Evolutionary conservation across 2,329 filamentous ascomycete species (phyloP), one percentile per base, ranked within the genome.

Genomic region (Alternaria triticimaculans): DNA sequence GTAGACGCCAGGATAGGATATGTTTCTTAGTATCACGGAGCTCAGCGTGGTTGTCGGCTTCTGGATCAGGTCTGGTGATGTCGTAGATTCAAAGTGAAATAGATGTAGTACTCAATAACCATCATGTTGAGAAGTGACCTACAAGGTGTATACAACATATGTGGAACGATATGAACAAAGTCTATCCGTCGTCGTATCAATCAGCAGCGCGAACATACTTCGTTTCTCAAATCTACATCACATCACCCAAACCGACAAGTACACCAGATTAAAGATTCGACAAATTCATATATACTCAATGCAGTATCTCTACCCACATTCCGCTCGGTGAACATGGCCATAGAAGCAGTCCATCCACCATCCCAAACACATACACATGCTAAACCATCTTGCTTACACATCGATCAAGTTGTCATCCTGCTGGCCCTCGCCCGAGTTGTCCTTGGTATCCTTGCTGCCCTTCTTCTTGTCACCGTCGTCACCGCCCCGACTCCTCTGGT

Each of bases 401-500:
- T 81, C 79, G 28, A 81, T 80, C 66, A 81, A 60, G 60, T 80
- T 80, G 69, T 79, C 78, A 37, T 72, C 71, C 69, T 80, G 71
- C 60, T 74, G 69, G 23, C 66, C 72, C 56, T 79, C 76, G 20
- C 68, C 75, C 46, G 75, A 76, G 68, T 82, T 82, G 68, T 85
- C 83, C 70, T 73, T 77, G 43, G 81, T 84, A 68, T 83, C 82
- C 64, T 74, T 74, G 49, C 51, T 72, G 18, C 67, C 77, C 76
- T 76, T 78, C 68, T 79, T 80, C 72, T 76, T 78, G 72, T 79
- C 79, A 54, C 75, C 75, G 60, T 75, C 72, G 67, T 66, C 68
- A 64, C 76, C 75, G 21, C 71, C 70, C 70, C 80, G 75, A 71
- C 75, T 79, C 67, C 84, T 76, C 72, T 81, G 79, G 73, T 86